Percentiles rank a stretch among this genome's conserved stretches.
phyloP scores from a whole-genome alignment of 2,329 filamentous ascomycete genomes.

The Epichloe typhina region DNA sequence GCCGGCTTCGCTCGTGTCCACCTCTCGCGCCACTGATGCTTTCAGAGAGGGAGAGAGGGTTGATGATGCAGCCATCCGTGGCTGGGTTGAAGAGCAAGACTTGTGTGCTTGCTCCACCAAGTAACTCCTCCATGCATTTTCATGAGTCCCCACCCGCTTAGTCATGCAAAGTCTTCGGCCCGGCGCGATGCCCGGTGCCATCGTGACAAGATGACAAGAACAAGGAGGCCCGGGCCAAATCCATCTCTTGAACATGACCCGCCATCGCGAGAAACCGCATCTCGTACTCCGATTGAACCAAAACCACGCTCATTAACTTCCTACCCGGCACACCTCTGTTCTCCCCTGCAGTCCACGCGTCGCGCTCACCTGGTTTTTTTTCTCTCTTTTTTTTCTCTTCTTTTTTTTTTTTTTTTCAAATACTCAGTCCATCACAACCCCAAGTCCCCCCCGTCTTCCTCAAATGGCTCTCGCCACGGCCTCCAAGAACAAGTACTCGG shows the following conservation, averaged over 20 bases:
- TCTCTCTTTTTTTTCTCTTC: no score
- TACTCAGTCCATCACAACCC: not conserved
- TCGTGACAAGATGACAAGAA: conserved; percentile 1
- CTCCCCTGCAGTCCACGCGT: not conserved
- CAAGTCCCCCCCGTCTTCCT: not conserved
- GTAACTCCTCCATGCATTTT: no score
- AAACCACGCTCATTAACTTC: conserved; percentile 15
- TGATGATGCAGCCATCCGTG: no score
- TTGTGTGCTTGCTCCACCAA: no score
- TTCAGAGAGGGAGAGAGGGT: no score
- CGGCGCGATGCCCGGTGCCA: not conserved
- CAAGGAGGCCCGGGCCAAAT: not conserved
- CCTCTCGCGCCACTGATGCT: no score
- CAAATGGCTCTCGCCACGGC: conserved; percentile 35
- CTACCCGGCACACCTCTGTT: not conserved
- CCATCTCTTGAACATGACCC: not conserved
- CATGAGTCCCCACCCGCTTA: no score
- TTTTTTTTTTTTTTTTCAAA: no score
- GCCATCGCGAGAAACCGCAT: not conserved
- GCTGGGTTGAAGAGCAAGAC: no score
- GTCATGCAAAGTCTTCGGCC: not conserved
- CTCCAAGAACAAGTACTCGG: conserved; percentile 69
- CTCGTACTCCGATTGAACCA: conserved; percentile 9
- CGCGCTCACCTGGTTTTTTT: not conserved
- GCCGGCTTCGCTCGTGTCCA: no score